Percentiles rank a stretch among this genome's conserved stretches.
These are phyloP conservation scores for Cyberlindnera veronae DNA, from an alignment of 805 yeast species.

Conservation along the genomic window DNA sequence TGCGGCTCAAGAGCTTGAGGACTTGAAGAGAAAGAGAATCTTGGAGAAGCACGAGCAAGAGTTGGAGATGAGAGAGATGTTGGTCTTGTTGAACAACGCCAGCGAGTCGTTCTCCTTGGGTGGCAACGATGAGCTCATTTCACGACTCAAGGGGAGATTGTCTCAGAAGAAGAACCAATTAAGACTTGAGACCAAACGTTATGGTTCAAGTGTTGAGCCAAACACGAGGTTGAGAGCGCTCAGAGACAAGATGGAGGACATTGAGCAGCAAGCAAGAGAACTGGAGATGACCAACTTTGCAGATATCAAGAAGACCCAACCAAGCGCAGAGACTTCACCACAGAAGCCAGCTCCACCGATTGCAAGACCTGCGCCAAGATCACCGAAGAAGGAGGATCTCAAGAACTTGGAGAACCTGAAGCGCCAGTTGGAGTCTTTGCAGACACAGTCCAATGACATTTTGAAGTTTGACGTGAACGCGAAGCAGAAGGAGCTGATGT, in stretches of 20 bases:
- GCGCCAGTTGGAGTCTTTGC: slow-evolving; percentile 56
- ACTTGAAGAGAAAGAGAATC: slow-evolving; percentile 49
- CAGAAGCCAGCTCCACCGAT: slow-evolving; percentile 29
- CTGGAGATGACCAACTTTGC: slow-evolving; percentile 83
- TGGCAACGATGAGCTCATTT: slow-evolving; percentile 32
- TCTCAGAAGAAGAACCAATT: slow-evolving; percentile 38
- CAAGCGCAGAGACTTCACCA: slow-evolving; percentile 20
- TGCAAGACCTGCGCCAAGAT: too few relatives aligned
- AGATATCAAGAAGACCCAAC: slow-evolving; percentile 33
- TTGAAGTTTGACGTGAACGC: slow-evolving; percentile 57
- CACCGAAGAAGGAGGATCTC: slow-evolving; percentile 45
- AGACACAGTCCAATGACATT: slow-evolving; percentile 72
- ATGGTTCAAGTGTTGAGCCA: slow-evolving; percentile 64
- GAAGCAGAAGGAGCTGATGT: slow-evolving; percentile 45
- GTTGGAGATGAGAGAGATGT: slow-evolving; percentile 69
- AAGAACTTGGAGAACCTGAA: slow-evolving; percentile 53
- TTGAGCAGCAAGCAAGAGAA: slow-evolving; percentile 81
- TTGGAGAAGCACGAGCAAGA: slow-evolving; percentile 74
- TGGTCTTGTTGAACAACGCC: slow-evolving; percentile 56
- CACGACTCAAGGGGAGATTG: slow-evolving; percentile 37
- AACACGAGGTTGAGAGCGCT: slow-evolving; percentile 69
- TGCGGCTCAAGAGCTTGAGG: slow-evolving; percentile 59
- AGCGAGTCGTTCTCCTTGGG: slow-evolving; percentile 28
- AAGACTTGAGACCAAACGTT: slow-evolving; percentile 41
- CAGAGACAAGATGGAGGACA: slow-evolving; percentile 78